Evolutionary conservation across 805 yeast genomes (phyloP), one percentile per base, ranked within the genome.

Genomic region (Wickerhamiella australiensis): DNA sequence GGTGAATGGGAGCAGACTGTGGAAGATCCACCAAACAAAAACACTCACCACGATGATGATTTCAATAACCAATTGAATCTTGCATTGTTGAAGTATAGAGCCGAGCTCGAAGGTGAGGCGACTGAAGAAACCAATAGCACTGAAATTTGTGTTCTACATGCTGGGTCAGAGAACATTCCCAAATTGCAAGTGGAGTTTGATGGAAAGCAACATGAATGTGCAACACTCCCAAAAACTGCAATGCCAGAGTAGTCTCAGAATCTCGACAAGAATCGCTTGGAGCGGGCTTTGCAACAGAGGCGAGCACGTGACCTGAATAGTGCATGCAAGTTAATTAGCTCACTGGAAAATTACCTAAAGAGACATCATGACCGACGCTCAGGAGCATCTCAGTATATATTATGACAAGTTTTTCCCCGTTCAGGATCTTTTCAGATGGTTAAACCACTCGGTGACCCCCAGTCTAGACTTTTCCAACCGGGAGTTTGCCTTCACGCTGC

Each of bases 401-500:
- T 67, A 67, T 56, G 55, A 59, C 45, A 50, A 54, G 40, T 65
- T 83, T 36, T 73, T 85, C 38, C 96, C 96, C 3, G 85, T 83
- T 68, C 74, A 79, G 55, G 72, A 77, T 33, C 69, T 88, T n/a
- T 88, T 81, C 66, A 80, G 77, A 54, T 90, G 97, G 97, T 69
- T 90, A 46, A 84, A 80, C 61, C 97, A 88, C 63, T 79, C 94
- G 3, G 85, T 82, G 2, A 77, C 75, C 42, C 82, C 92, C 7
- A 73, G 78, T 17, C 68, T 74, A 20, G 92, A 85, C 61, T 88
- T 90, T 67, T 77, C 85, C 17, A 78, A 84, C 75, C 75, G 98
- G 56, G 98, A 92, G 63, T 81, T 92, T 62, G 97, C 98, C 2
- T 86, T 82, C 70, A 95, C 90, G 52, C 79, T 82, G 59, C 74